Base-by-base conservation (phyloP, 768 basidiomycete species). In the Pilatotrama ljubarskyi region DNA sequence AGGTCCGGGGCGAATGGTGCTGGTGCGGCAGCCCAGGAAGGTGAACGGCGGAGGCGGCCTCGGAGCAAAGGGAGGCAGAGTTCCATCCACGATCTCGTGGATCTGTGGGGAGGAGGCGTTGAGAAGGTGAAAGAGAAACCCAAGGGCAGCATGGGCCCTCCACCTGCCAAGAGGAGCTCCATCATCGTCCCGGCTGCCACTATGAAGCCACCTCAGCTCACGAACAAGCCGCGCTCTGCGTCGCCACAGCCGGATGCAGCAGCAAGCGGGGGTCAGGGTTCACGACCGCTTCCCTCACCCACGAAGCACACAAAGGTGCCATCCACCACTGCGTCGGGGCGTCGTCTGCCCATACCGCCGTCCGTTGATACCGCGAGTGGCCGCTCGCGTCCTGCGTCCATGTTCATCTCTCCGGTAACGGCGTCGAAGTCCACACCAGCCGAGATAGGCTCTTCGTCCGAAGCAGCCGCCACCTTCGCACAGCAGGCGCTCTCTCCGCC, bases 71-170 rank as follows among this genome's bases (percentile, higher is more conserved):
- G 82, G 40, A 76, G 91, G 63, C 90, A 93, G 76, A 87, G 84
- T 66, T 93, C 92, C 13, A 90, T 93, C 22, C 90, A 94, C 67
- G 88, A 93, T 67, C 70, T 93, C 55, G 88, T 93, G 26, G 88
- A 89, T 69, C 71, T 93, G 26, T 92, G 87, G 79, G 89, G 89
- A 41, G 88, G 88, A 7, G 78, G 80, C 14, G 61, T 59, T 63
- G 64, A 69, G 22, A 82, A 79, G 65, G 81, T 83, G 51, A 59
- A 59, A 49, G 61, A 66, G 49, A 64, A 65, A 51, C 57, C 52
- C 37, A 52, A 59, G 46, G 42, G 40, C 37, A 36, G 49, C 35
- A 48, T 57, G 55, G 41, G 46, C 15, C 52, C 59, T 8, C 43
- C 61, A 2, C 24, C 56, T 0, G 17, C 36, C 17, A 69, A 68